phyloP scores from a whole-genome alignment of 257 asterid genomes.

The Primulina huaijiensis region DNA sequence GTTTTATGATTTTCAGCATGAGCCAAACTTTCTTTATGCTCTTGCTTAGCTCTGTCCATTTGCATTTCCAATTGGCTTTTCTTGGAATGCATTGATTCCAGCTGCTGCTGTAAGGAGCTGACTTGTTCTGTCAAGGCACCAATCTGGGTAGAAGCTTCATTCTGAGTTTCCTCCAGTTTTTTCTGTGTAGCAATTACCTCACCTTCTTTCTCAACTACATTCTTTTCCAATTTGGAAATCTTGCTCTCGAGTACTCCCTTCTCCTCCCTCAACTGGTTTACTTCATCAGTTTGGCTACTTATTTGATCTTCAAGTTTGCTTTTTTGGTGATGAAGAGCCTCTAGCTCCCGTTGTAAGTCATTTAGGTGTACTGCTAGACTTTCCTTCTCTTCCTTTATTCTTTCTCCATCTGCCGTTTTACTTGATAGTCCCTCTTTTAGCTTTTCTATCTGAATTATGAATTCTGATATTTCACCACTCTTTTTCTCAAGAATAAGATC shows the following conservation, averaged over 20 bases:
- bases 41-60: constrained; percentile 51
- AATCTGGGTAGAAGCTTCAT: constrained; percentile 42
- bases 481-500: constrained; percentile 41
- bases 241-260: constrained; percentile 39
- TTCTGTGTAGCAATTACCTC: constrained; percentile 38
- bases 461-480: constrained; percentile 44
- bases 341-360: constrained; percentile 40
- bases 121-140: constrained; percentile 39
- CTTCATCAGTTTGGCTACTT: constrained; percentile 29
- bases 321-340: constrained; percentile 29
- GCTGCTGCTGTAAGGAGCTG: constrained; percentile 40
- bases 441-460: constrained; percentile 37
- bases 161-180: constrained; percentile 48
- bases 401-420: constrained; percentile 38
- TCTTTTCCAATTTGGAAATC: constrained; percentile 42
- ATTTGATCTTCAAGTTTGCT: constrained; percentile 40
- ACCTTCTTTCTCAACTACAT: constrained; percentile 36
- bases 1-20: constrained; percentile 41
- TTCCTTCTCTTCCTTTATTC: constrained; percentile 37
- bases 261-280: constrained; percentile 45
- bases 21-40: constrained; percentile 36
- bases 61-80: constrained; percentile 45
- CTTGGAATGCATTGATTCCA: constrained; percentile 46
- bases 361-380: constrained; percentile 28
- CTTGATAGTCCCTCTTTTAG: constrained; percentile 47